Percentiles rank a stretch among this genome's conserved stretches.
Conservation (phyloP, 23 red algal genomes). For the Chondrus crispus region DNA sequence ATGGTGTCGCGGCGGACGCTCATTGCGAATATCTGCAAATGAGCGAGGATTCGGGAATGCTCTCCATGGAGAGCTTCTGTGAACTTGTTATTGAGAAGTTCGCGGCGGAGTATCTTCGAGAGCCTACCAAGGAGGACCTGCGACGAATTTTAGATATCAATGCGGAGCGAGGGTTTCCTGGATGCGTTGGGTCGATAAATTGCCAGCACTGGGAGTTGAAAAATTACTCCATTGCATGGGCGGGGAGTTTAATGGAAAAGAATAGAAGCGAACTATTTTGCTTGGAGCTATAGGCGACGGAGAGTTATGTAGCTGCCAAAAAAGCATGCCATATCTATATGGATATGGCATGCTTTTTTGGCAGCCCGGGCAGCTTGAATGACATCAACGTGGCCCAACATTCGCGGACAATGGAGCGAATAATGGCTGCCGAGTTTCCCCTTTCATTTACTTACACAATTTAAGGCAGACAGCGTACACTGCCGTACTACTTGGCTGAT, state of each 20-base stretch:
- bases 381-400: neutral
- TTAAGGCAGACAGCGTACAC: neutral
- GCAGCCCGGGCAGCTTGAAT: neutral
- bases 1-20: neutral
- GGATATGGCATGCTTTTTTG: neutral
- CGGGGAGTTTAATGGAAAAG: neutral
- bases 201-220: slow-evolving; percentile 9
- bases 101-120: neutral
- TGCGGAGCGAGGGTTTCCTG: neutral
- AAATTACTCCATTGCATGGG: neutral
- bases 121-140: neutral
- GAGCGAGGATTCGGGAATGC: neutral
- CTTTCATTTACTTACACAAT: neutral
- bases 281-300: neutral
- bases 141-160: neutral
- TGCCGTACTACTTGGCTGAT: slow-evolving; percentile 40
- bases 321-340: no score
- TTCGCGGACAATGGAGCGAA: neutral
- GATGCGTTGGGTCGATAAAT: neutral
- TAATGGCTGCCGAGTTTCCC: neutral
- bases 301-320: no score
- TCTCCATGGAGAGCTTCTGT: neutral
- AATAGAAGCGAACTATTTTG: neutral
- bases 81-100: neutral
- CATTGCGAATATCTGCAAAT: neutral